phyloP scores from a whole-genome alignment of 441 rosid genomes.

The Gossypium gossypioides region DNA sequence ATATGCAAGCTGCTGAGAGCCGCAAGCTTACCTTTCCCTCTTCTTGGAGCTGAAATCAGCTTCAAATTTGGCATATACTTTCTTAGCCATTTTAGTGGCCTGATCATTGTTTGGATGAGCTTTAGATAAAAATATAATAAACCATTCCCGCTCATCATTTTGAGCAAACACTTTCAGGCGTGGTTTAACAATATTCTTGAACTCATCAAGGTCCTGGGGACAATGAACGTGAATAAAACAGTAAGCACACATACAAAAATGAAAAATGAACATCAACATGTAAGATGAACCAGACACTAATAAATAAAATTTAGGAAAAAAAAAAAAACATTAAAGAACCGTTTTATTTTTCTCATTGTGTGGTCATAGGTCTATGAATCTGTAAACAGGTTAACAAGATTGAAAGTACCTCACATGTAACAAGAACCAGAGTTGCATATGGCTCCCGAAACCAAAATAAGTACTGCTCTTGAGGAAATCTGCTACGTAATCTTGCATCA shows the following conservation, averaged over 20 bases:
- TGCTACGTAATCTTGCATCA: constrained; percentile 84
- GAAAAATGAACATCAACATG: background rate
- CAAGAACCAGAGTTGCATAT: constrained; percentile 79
- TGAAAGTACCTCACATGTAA: constrained; percentile 77
- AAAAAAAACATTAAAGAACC: background rate
- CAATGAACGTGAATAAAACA: background rate
- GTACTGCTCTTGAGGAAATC: constrained; percentile 82
- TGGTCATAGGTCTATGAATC: constrained; percentile 2
- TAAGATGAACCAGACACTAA: background rate
- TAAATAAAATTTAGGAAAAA: background rate
- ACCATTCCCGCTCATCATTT: constrained; percentile 94
- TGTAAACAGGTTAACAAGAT: background rate
- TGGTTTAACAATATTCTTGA: constrained; percentile 84
- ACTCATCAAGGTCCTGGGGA: constrained; percentile 89
- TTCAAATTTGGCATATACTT: constrained; percentile 81
- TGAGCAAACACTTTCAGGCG: constrained; percentile 81
- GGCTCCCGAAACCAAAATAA: constrained; percentile 93
- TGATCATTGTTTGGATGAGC: constrained; percentile 88
- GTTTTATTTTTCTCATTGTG: background rate
- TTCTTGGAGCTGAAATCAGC: constrained; percentile 91
- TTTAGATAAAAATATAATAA: constrained; percentile 83
- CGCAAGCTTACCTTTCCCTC: constrained; percentile 67
- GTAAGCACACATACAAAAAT: no score
- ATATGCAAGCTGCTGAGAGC: constrained; percentile 5
- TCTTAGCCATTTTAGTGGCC: constrained; percentile 78